Percentiles rank a stretch among this genome's conserved stretches.
phyloP scores from a whole-genome alignment of 148 eudicot species.

The Vaccinium vitisidaea region DNA sequence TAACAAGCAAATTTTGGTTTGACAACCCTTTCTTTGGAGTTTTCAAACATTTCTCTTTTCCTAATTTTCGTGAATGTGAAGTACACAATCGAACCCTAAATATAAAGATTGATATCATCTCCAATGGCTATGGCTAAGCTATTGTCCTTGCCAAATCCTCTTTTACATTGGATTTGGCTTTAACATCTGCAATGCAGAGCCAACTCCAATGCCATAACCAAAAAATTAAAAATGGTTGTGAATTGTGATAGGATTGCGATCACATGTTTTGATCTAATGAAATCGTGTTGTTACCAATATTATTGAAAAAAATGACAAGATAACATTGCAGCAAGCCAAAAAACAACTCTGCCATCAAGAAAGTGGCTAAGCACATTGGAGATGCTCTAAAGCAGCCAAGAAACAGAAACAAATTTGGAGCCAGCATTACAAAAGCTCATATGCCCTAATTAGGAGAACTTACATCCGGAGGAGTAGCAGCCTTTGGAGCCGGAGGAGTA shows the following conservation, averaged over 20 bases:
- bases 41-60: not conserved
- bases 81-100: not conserved
- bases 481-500: conserved; percentile 53
- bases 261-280: not conserved
- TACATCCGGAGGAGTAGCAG: conserved; percentile 56
- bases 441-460: not conserved
- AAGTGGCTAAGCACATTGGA: not conserved
- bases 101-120: not conserved
- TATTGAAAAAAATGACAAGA: not conserved
- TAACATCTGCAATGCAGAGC: not conserved
- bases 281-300: not conserved
- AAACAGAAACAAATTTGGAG: not conserved
- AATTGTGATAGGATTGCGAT: not conserved
- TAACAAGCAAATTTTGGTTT: not conserved
- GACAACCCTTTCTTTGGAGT: not conserved
- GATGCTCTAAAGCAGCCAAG: not conserved
- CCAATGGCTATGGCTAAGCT: not conserved
- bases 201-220: not conserved
- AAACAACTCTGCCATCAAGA: not conserved
- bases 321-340: not conserved
- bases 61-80: not conserved
- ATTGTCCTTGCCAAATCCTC: not conserved
- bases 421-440: not conserved
- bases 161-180: not conserved
- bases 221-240: not conserved